These are phyloP conservation scores for Beauveria asiatica DNA, from an alignment of 2,329 filamentous ascomycete species.

Conservation along the genomic window DNA sequence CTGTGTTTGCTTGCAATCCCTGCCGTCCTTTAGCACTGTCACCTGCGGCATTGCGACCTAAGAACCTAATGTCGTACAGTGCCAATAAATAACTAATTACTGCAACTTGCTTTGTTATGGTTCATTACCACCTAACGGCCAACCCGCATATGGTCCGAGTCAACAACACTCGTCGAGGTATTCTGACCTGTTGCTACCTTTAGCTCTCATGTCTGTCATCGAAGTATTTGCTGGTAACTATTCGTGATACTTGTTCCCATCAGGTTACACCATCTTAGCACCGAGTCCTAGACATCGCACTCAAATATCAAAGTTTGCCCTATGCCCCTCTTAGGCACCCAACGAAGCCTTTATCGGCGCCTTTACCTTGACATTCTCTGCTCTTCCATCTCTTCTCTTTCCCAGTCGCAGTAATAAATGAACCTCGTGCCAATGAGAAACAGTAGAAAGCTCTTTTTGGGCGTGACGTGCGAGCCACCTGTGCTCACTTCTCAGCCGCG, in stretches of 20 bases:
- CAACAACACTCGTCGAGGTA: slow-evolving; percentile 8
- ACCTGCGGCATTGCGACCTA: background rate
- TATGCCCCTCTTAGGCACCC: background rate
- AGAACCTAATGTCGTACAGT: background rate
- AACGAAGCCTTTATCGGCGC: background rate
- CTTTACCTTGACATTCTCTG: background rate
- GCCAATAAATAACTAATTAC: no score
- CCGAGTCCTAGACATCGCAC: background rate
- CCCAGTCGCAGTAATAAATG: no score
- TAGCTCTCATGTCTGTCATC: background rate
- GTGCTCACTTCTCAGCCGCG: background rate
- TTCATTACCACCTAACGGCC: background rate
- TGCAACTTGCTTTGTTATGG: background rate
- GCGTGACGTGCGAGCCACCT: background rate
- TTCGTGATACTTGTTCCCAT: background rate
- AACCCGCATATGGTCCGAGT: background rate
- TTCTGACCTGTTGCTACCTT: background rate
- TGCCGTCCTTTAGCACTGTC: background rate
- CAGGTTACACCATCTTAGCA: background rate
- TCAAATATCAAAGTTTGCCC: background rate
- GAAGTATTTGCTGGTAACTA: no score
- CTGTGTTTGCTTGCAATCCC: slow-evolving; percentile 4
- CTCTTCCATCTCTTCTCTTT: no score
- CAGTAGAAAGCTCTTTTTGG: no score
- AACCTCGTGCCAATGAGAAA: no score